Conservation (phyloP, 1,284 basidiomycete genomes). For the Xerocomus nothofagi region DNA sequence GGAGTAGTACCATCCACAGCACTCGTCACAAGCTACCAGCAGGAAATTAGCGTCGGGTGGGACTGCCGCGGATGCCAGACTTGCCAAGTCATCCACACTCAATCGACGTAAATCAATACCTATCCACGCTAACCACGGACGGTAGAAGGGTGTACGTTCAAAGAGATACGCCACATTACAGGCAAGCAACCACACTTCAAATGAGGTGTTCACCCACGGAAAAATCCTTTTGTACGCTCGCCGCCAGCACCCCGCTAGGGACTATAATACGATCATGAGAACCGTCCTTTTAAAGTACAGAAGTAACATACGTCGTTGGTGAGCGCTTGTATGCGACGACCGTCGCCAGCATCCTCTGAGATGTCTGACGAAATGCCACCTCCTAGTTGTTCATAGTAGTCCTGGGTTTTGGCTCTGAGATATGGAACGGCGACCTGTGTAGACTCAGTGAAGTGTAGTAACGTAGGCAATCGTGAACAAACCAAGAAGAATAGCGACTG, state of each 20-base stretch:
- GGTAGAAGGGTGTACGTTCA: slow-evolving; percentile 82
- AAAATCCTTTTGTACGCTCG: slow-evolving; percentile 70
- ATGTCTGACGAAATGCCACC: slow-evolving; percentile 74
- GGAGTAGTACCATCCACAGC: slow-evolving; percentile 36
- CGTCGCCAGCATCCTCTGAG: slow-evolving; percentile 54
- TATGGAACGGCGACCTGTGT: slow-evolving; percentile 86
- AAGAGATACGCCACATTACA: slow-evolving; percentile 93
- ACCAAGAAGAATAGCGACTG: slow-evolving; percentile 80
- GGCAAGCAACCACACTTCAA: slow-evolving; percentile 80
- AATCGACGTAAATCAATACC: slow-evolving; percentile 81
- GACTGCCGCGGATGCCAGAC: slow-evolving; percentile 23
- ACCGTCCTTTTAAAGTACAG: slow-evolving; percentile 2
- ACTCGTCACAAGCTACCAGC: slow-evolving; percentile 44
- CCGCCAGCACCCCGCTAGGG: slow-evolving; percentile 49
- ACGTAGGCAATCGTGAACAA: slow-evolving; percentile 24
- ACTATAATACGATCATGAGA: slow-evolving; percentile 32
- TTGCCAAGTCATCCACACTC: slow-evolving; percentile 72
- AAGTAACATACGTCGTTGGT: slow-evolving; percentile 48
- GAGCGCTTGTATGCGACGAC: slow-evolving; percentile 44
- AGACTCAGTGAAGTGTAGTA: slow-evolving; percentile 2
- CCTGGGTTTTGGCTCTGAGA: slow-evolving; percentile 83
- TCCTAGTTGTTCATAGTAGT: slow-evolving; percentile 88
- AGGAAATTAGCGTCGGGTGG: slow-evolving; percentile 7
- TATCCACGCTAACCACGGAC: slow-evolving; percentile 89
- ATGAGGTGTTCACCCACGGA: slow-evolving; percentile 77